Evolutionary conservation across 2,329 filamentous ascomycete species (phyloP).

Genomic region (Aspergillus ibericus): DNA sequence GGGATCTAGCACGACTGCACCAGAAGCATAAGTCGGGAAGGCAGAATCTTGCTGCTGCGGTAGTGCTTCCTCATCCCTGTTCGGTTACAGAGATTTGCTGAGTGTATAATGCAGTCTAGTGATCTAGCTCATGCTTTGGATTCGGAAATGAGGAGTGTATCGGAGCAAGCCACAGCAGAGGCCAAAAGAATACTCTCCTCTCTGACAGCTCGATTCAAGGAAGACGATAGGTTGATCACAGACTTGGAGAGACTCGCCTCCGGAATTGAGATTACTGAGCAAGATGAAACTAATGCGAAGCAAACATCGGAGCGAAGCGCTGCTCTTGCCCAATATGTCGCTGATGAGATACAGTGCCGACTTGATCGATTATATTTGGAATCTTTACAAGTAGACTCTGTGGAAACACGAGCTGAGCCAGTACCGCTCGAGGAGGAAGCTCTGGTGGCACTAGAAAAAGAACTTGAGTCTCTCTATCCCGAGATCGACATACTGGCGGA

Average conservation of each 20-base stretch:
- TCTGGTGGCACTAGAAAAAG: slow-evolving; percentile 32
- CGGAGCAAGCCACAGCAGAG: slow-evolving; percentile 32
- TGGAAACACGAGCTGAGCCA: background rate
- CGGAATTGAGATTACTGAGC: slow-evolving; percentile 28
- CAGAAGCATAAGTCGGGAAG: slow-evolving; percentile 38
- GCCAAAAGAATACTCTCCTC: slow-evolving; percentile 35
- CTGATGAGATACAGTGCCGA: slow-evolving; percentile 40
- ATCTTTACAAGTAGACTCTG: slow-evolving; percentile 16
- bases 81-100: slow-evolving; percentile 8
- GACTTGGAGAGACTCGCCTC: slow-evolving; percentile 32
- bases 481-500: slow-evolving; percentile 43
- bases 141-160: slow-evolving; percentile 28
- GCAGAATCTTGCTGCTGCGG: slow-evolving; percentile 35
- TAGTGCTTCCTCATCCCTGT: slow-evolving; percentile 19
- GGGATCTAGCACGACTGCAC: slow-evolving; percentile 31
- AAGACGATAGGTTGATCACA: slow-evolving; percentile 37
- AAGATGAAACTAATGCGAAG: slow-evolving; percentile 31
- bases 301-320: slow-evolving; percentile 29
- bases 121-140: slow-evolving; percentile 38
- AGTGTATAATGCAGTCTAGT: slow-evolving; percentile 28
- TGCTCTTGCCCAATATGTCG: slow-evolving; percentile 32
- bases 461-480: slow-evolving; percentile 41
- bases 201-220: slow-evolving; percentile 35
- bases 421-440: slow-evolving; percentile 15
- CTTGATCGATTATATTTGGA: slow-evolving; percentile 44